These are phyloP conservation scores for Penicillium sp. DNA, from an alignment of 2,329 filamentous ascomycete species.

Conservation along the genomic window DNA sequence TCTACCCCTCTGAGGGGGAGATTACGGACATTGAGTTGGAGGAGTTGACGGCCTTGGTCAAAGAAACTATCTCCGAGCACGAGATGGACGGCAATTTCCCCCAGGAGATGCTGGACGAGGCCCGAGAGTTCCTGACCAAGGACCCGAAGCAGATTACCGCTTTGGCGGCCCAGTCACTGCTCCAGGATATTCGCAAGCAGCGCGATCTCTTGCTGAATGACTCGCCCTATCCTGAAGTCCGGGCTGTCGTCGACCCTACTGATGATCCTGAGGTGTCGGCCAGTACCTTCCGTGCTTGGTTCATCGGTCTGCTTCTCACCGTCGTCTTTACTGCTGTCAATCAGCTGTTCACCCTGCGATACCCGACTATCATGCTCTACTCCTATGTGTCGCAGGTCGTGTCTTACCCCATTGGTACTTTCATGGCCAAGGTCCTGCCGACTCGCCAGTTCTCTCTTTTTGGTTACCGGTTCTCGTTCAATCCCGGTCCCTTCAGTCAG, in stretches of 20 bases:
- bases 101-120: conserved; percentile 4
- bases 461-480: conserved; percentile 29
- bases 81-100: conserved; percentile 8
- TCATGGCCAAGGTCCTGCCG: conserved; percentile 41
- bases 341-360: conserved; percentile 48
- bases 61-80: conserved; percentile 3
- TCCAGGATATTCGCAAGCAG: conserved; percentile 3
- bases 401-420: conserved; percentile 43
- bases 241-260: conserved; percentile 28
- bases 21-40: conserved; percentile 1
- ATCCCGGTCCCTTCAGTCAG: conserved; percentile 49
- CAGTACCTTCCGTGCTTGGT: conserved; percentile 41
- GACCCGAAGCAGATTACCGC: conserved; percentile 1
- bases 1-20: neutral
- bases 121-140: conserved; percentile 4
- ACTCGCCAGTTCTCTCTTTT: conserved; percentile 29
- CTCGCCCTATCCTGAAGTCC: conserved; percentile 29
- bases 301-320: conserved; percentile 33
- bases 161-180: neutral
- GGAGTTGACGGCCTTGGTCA: conserved; percentile 1
- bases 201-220: conserved; percentile 8
- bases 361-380: conserved; percentile 46
- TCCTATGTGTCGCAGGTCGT: conserved; percentile 47
- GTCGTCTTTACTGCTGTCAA: conserved; percentile 43
- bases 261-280: conserved; percentile 30